phyloP scores from a whole-genome alignment of 176 grass and related monocot genomes.

The Carex myosuroides region DNA sequence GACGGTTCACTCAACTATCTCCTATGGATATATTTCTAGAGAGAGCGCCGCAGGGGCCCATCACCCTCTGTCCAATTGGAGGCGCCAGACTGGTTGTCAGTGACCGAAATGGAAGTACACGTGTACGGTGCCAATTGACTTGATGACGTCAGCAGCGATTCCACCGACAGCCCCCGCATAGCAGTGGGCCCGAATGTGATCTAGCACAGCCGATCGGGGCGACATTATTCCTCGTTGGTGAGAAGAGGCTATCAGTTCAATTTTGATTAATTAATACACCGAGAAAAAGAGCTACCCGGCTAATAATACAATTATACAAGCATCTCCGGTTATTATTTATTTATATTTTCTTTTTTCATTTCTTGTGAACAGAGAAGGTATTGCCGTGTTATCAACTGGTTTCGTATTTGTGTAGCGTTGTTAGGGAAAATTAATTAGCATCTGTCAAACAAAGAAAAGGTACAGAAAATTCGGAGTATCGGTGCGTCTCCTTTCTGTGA shows the following conservation, averaged over 20 bases:
- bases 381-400: background rate
- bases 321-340: background rate
- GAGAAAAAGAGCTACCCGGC: background rate
- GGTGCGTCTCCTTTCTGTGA: no score
- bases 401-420: background rate
- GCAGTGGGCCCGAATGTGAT: background rate
- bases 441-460: no score
- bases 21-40: no score
- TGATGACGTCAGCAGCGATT: background rate
- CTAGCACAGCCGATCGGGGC: background rate
- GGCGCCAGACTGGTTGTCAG: background rate
- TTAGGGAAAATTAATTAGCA: no score
- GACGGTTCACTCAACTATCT: background rate
- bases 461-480: no score
- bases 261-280: background rate
- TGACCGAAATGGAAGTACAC: background rate
- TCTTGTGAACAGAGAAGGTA: background rate
- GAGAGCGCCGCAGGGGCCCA: background rate
- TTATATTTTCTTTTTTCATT: background rate
- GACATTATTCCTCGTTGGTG: constrained; percentile 13
- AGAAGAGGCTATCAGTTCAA: constrained; percentile 8
- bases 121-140: background rate
- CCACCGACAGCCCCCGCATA: constrained; percentile 10
- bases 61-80: background rate
- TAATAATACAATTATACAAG: background rate